Conservation (phyloP, 441 rosid genomes). For the Aquilaria agallochum region DNA sequence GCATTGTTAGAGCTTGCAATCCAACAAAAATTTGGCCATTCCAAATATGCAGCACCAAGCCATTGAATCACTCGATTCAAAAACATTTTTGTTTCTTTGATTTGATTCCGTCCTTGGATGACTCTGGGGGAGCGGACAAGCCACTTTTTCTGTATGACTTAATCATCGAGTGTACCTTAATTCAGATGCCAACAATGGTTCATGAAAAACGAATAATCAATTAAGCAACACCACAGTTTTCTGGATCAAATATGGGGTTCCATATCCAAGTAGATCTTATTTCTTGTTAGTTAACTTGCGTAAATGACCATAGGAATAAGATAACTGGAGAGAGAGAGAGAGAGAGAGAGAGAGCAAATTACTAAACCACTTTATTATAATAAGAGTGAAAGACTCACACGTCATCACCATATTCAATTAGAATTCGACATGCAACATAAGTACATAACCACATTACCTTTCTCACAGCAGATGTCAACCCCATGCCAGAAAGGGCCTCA, state of each 20-base stretch:
- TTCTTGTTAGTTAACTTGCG: too few relatives aligned
- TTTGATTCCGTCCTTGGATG: too few relatives aligned
- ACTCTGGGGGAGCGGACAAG: slow-evolving; percentile 1
- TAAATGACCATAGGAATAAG: background rate
- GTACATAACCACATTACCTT: slow-evolving; percentile 45
- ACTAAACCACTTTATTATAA: too few relatives aligned
- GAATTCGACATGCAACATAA: background rate
- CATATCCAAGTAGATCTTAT: too few relatives aligned
- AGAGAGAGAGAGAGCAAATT: background rate
- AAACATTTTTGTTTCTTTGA: too few relatives aligned
- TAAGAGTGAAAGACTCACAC: background rate
- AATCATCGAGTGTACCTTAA: slow-evolving; percentile 63
- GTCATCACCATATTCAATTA: background rate
- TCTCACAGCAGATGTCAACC: slow-evolving; percentile 84
- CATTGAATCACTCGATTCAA: too few relatives aligned
- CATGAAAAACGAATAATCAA: background rate
- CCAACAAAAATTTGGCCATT: too few relatives aligned
- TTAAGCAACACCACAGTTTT: background rate
- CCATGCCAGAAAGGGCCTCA: slow-evolving; percentile 57
- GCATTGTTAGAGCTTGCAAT: too few relatives aligned
- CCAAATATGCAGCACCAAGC: too few relatives aligned
- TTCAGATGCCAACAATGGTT: slow-evolving; percentile 10
- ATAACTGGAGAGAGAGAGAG: background rate
- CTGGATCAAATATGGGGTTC: too few relatives aligned
- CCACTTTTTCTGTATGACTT: slow-evolving; percentile 43